Evolutionary conservation across 2,329 filamentous ascomycete genomes (phyloP).

Genomic region (Stachybotrys echinatus): DNA sequence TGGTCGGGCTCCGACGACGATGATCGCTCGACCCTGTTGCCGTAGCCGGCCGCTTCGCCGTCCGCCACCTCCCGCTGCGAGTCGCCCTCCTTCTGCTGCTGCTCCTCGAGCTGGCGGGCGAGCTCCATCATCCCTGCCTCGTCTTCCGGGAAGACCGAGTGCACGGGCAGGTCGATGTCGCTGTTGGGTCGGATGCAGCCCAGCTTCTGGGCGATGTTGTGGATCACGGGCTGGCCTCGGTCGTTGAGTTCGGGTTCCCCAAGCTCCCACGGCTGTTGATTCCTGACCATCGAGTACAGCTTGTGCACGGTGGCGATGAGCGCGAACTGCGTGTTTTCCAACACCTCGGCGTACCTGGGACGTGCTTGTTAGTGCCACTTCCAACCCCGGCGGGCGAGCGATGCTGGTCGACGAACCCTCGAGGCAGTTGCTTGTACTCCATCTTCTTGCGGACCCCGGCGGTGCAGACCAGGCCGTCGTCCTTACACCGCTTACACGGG

Average conservation of each 20-base stretch:
- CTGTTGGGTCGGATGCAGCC: constrained; percentile 59
- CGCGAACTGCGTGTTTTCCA: constrained; percentile 61
- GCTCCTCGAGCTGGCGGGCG: constrained; percentile 46
- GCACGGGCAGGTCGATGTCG: constrained; percentile 53
- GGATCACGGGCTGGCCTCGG: constrained; percentile 56
- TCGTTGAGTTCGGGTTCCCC: constrained; percentile 61
- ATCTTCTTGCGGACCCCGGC: constrained; percentile 61
- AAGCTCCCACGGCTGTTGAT: constrained; percentile 52
- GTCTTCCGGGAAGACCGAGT: constrained; percentile 57
- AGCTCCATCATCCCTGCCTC: constrained; percentile 53
- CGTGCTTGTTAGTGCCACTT: background rate
- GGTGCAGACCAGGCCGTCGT: constrained; percentile 59
- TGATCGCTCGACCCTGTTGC: constrained; percentile 37
- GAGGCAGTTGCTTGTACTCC: constrained; percentile 61
- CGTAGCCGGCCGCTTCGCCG: constrained; percentile 9
- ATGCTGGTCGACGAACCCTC: constrained; percentile 40
- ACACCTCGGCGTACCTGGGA: constrained; percentile 55
- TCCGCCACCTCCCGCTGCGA: constrained; percentile 19
- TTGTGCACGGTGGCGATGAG: constrained; percentile 61
- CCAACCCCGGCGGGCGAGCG: background rate
- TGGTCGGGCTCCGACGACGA: constrained; percentile 52
- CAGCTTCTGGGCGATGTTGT: constrained; percentile 60
- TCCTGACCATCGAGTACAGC: constrained; percentile 59
- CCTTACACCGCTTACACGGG: constrained; percentile 61
- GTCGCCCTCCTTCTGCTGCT: constrained; percentile 35